Evolutionary conservation across 2,329 filamentous ascomycete species (phyloP).

Genomic region (Hypocreales sp.): DNA sequence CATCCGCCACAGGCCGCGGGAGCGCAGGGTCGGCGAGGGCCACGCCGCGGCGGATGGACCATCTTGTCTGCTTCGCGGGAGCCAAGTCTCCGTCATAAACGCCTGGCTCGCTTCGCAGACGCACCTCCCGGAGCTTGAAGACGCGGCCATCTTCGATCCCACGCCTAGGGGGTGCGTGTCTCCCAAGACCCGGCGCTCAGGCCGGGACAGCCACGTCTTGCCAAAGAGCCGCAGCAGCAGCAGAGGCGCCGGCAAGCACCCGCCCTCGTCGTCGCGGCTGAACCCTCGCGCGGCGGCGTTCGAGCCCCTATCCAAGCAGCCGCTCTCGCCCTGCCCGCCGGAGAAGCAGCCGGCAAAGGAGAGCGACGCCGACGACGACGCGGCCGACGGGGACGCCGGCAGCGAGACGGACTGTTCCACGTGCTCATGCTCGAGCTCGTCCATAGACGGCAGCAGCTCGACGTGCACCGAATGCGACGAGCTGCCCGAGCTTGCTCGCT

Average conservation of each 20-base stretch:
- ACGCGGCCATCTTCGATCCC: slow-evolving; percentile 2
- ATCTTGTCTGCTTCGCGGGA: too few relatives aligned
- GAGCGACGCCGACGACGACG: not conserved
- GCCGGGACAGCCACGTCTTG: too few relatives aligned
- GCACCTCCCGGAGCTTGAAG: not conserved
- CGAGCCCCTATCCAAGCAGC: not conserved
- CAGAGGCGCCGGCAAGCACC: not conserved
- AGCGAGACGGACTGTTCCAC: not conserved
- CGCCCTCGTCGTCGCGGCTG: not conserved
- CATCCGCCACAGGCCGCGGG: not conserved
- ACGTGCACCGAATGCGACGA: too few relatives aligned
- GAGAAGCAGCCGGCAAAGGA: not conserved
- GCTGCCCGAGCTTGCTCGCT: too few relatives aligned
- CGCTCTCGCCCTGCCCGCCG: not conserved
- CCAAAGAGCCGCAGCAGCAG: too few relatives aligned
- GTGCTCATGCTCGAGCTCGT: too few relatives aligned
- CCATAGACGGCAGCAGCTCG: too few relatives aligned
- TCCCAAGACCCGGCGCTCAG: not conserved
- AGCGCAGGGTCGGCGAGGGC: too few relatives aligned
- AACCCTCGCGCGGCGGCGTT: slow-evolving; percentile 5
- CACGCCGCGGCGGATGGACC: too few relatives aligned
- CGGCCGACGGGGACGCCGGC: not conserved
- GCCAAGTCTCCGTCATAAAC: not conserved
- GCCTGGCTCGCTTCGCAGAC: slow-evolving; percentile 4
- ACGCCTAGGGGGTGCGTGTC: slow-evolving; percentile 2